Base-by-base conservation (phyloP, 2,329 filamentous ascomycete genomes). In the Alternaria panax region DNA sequence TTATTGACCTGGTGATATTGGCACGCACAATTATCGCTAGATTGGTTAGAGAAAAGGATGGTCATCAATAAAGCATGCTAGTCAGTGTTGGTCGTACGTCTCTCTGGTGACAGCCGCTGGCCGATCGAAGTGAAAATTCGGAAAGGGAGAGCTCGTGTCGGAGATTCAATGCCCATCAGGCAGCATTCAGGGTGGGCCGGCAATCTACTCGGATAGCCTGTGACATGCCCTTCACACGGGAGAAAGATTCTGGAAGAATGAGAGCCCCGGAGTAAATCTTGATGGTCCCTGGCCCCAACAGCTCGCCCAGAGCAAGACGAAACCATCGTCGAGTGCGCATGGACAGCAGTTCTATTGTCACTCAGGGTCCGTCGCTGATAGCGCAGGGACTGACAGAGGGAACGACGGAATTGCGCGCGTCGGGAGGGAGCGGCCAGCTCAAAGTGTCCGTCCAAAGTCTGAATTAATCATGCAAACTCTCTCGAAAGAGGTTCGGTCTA, bases 201-300 rank as follows among this genome's bases (percentile, higher is more conserved):
- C 59, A 75, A 73, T 75, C 64, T 75, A 72, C 65, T 69, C 63
- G 64, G 65, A 70, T 69, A 69, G 67, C 60, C 53, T 62, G 54
- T 63, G 61, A 69, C 64, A 58, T 63, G 62, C 65, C 47, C 41
- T 48, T 51, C 60, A 64, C 52, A 64, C 70, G 69, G 65, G 64
- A 72, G 70, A 75, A 74, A 59, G 30, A 32, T 75, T 73, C 69
- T 74, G 66, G 72, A 74, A 75, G 50, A 66, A 72, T 69, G 63
- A 68, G 58, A 62, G 58, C 61, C 63, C 57, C 47, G 59, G 60
- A 57, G 53, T 59, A 56, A 59, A 42, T 63, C 51, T 54, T 59
- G 50, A 59, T 55, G 38, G 55, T 54, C 60, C 62, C 62, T 59
- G 55, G 58, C 51, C 46, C 36, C 46, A 60, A 57, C 58, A 43